phyloP scores from a whole-genome alignment of 179 eudicot species.

The Amaranthus tricolor region DNA sequence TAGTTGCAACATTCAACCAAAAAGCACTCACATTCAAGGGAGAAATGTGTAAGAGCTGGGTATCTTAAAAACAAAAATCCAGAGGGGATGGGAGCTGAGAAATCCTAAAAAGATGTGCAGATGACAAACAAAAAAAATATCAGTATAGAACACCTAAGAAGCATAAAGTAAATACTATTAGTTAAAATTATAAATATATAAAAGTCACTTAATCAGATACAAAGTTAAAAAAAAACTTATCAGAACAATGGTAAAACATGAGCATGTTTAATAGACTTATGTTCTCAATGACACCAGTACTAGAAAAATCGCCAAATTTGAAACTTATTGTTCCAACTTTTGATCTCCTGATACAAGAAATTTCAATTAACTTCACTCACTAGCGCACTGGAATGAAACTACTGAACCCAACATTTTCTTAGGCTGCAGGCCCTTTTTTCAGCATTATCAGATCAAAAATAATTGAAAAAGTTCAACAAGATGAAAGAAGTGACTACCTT shows the following conservation, averaged over 20 bases:
- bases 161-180: not conserved
- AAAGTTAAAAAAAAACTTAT: not conserved
- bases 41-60: too few species aligned
- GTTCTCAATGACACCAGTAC: not conserved
- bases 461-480: not conserved
- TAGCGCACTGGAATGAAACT: not conserved
- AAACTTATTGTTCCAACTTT: not conserved
- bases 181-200: not conserved
- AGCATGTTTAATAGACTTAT: not conserved
- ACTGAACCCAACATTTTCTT: not conserved
- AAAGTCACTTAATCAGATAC: not conserved
- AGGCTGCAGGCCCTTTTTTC: not conserved
- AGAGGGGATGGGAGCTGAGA: not conserved
- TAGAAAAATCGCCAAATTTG: not conserved
- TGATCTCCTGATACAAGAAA: not conserved
- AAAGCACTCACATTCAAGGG: too few species aligned
- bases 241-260: not conserved
- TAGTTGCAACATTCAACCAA: too few species aligned
- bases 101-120: not conserved
- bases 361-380: not conserved
- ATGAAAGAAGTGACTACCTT: conserved; percentile 48
- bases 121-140: not conserved
- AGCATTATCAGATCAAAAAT: conserved; percentile 1
- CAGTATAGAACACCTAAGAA: not conserved
- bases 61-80: not conserved